Evolutionary conservation across 352 stramenopile species (phyloP).

Genomic region (Globisporangium lucens): DNA sequence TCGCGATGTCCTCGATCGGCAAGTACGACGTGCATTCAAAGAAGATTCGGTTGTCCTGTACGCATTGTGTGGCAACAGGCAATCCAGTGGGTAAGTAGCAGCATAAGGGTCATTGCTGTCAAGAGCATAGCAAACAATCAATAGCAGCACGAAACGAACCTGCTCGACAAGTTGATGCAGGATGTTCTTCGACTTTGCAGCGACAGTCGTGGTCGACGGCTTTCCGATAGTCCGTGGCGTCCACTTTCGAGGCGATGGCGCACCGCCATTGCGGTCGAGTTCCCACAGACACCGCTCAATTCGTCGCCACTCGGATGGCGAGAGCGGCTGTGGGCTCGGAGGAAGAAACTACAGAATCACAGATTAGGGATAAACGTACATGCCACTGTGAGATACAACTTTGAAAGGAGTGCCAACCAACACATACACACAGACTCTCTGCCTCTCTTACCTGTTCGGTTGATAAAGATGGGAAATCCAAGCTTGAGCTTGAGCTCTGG

Average conservation of each 20-base stretch:
- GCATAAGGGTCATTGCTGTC: background rate
- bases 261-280: constrained; percentile 31
- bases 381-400: background rate
- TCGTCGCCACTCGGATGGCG: constrained; percentile 38
- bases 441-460: background rate
- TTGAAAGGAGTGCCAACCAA: background rate
- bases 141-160: background rate
- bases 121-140: background rate
- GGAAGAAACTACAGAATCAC: constrained; percentile 3
- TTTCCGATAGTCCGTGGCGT: background rate
- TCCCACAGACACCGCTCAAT: constrained; percentile 64
- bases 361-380: background rate
- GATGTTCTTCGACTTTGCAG: background rate
- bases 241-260: constrained; percentile 9
- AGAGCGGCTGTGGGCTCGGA: constrained; percentile 14
- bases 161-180: constrained; percentile 1
- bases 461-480: constrained; percentile 2
- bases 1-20: constrained; percentile 41
- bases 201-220: background rate
- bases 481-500: background rate
- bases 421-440: background rate
- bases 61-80: background rate
- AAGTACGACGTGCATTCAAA: constrained; percentile 47
- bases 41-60: constrained; percentile 29
- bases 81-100: background rate